Evolutionary conservation across 176 grass and related monocot genomes (phyloP).

Genomic region (Pharus latifolius): DNA sequence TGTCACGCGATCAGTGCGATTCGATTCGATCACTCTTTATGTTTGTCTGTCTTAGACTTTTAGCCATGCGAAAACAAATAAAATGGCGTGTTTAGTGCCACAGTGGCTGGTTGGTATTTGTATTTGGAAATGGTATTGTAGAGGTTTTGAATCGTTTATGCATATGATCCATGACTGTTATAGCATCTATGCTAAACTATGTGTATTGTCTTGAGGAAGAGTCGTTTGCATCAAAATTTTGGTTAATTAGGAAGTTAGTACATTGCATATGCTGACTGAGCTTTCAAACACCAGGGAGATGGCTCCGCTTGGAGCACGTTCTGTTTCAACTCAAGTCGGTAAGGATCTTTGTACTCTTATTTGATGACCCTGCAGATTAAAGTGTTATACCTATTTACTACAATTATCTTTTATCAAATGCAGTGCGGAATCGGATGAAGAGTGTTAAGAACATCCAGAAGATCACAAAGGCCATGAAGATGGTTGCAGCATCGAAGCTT

Average conservation of each 20-base stretch:
- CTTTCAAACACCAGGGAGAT: constrained; percentile 45
- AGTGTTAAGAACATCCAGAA: constrained; percentile 97
- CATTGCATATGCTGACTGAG: neutral
- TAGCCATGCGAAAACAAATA: too few species aligned
- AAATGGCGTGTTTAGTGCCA: too few species aligned
- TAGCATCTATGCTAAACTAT: neutral
- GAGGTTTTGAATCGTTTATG: neutral
- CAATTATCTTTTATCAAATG: neutral
- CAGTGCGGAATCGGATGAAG: constrained; percentile 95
- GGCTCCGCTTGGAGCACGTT: constrained; percentile 43
- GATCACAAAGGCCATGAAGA: constrained; percentile 99
- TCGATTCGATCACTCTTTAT: too few species aligned
- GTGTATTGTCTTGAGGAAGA: too few species aligned
- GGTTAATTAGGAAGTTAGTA: neutral
- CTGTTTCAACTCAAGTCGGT: constrained; percentile 85
- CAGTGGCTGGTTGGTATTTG: too few species aligned
- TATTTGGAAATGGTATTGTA: too few species aligned
- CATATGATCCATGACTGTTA: neutral
- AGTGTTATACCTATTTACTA: too few species aligned
- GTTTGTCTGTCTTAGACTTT: too few species aligned
- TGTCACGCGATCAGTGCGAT: too few species aligned
- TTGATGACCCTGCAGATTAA: neutral
- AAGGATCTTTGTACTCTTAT: neutral
- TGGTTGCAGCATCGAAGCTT: constrained; percentile 96
- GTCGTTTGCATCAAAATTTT: neutral